These are phyloP conservation scores for Blepharisma stoltei DNA, from an alignment of 73 alveolate species.

Conservation along the genomic window DNA sequence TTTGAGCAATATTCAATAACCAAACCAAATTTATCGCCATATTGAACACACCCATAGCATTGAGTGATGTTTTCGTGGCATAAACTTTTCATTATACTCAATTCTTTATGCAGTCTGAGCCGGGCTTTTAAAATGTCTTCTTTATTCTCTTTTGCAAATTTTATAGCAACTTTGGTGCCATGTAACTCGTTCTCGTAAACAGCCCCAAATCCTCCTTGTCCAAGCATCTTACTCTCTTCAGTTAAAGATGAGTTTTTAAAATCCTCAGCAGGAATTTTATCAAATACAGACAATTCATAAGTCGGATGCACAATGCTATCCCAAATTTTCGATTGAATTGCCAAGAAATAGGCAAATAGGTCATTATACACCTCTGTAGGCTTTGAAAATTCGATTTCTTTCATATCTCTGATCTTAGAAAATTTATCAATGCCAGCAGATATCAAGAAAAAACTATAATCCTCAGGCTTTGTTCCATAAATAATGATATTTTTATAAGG, in stretches of 20 bases:
- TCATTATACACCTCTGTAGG: too few species aligned
- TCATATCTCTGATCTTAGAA: too few species aligned
- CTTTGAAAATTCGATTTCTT: too few species aligned
- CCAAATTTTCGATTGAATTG: too few species aligned
- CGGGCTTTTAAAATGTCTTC: too few species aligned
- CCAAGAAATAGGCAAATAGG: too few species aligned
- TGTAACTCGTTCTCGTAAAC: background rate
- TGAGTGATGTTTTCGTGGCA: background rate
- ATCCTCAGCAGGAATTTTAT: background rate
- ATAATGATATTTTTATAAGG: too few species aligned
- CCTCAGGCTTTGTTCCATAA: too few species aligned
- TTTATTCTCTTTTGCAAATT: background rate
- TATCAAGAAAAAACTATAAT: too few species aligned
- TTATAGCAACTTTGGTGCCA: slow-evolving; percentile 23
- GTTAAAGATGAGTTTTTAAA: background rate
- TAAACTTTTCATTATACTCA: background rate
- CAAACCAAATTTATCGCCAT: background rate
- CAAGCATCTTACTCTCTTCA: background rate
- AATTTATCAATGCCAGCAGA: too few species aligned
- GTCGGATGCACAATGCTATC: too few species aligned
- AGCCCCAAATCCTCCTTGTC: background rate
- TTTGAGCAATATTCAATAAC: background rate
- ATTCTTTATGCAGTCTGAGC: background rate
- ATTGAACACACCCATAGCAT: background rate
- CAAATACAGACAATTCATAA: too few species aligned